phyloP scores from a whole-genome alignment of 495 filamentous ascomycete species.

The Platismatia glauca region DNA sequence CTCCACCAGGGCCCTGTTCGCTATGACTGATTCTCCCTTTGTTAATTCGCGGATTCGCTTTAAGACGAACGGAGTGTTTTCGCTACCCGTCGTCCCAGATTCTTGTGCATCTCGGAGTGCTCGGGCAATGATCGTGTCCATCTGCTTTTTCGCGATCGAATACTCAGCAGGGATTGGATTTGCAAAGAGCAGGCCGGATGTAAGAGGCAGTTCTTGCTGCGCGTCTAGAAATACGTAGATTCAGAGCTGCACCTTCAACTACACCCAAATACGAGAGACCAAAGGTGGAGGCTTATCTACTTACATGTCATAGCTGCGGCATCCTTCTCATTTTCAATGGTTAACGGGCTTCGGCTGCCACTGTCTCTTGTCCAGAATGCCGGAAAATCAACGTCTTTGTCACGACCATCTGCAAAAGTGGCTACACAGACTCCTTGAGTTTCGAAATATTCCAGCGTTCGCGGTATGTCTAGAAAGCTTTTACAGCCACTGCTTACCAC shows the following conservation, averaged over 20 bases:
- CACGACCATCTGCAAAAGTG: slow-evolving; percentile 76
- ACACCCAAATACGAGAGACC: background rate
- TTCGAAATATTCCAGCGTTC: slow-evolving; percentile 89
- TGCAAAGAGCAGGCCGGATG: slow-evolving; percentile 72
- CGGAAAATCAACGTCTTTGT: slow-evolving; percentile 66
- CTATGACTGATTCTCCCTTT: slow-evolving; percentile 55
- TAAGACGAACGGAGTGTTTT: slow-evolving; percentile 85
- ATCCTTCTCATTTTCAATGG: slow-evolving; percentile 63
- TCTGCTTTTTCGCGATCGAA: slow-evolving; percentile 61
- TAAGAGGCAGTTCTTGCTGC: slow-evolving; percentile 52
- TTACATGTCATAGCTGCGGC: slow-evolving; percentile 78
- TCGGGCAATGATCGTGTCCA: slow-evolving; percentile 62
- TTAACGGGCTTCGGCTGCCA: slow-evolving; percentile 64
- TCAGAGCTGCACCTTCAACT: background rate
- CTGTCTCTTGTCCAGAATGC: slow-evolving; percentile 87
- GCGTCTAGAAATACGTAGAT: slow-evolving; percentile 40
- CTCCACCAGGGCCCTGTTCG: slow-evolving; percentile 71
- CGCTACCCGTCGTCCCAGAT: slow-evolving; percentile 60
- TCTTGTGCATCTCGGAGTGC: slow-evolving; percentile 65
- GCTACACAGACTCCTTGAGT: slow-evolving; percentile 82
- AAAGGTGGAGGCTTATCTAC: slow-evolving; percentile 21
- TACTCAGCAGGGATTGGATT: slow-evolving; percentile 72
- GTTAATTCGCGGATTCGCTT: slow-evolving; percentile 73
- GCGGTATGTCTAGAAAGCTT: slow-evolving; percentile 85
- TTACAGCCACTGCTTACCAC: slow-evolving; percentile 89